Base-by-base conservation (phyloP, 306 rosid species). In the Myrica gale region DNA sequence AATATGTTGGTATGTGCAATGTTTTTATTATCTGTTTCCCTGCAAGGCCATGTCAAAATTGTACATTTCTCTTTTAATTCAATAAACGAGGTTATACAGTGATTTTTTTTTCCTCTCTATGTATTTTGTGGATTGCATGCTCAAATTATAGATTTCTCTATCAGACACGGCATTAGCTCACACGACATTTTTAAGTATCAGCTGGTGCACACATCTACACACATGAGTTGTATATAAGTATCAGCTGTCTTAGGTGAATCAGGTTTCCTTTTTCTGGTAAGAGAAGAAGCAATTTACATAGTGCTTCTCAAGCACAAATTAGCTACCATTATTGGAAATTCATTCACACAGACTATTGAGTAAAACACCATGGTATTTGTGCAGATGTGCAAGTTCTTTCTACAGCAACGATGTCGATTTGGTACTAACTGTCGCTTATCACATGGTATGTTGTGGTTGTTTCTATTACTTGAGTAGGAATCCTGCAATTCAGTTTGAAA, bases 321-420 rank as follows among this genome's bases (percentile, higher is more conserved):
- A 45, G 62, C 56, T 66, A 66, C 57, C 46, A 69, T 72, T 52
- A 72, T 60, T 69, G 70, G 13, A 82, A 75, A 19, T 72, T 61
- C 41, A 42, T 83, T 15, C 70, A 55, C 67, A 79, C 23, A 74
- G 46, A 80, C 58, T 85, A 62, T 82, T 75, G 60, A 72, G 75
- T 81, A 80, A 84, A 82, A 47, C 80, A 80, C 69, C 61, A 68
- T 47, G 75, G 74, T 85, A 56, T 51, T 86, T 82, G 76, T 92
- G 98, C 97, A 95, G 98, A 90, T 92, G 71, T 95, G 97, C 98
- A 89, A 90, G 91, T 95, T 95, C 89, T 95, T 90, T 88, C 88
- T 85, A 74, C 95, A 92, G 83, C 96, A 89, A 83, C 83, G 98
- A 74, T 95, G 97, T 86, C 93, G 97, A 69, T 95, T 92, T 87